Evolutionary conservation across 495 filamentous ascomycete genomes (phyloP).

Genomic region (Xeromyces bisporus): DNA sequence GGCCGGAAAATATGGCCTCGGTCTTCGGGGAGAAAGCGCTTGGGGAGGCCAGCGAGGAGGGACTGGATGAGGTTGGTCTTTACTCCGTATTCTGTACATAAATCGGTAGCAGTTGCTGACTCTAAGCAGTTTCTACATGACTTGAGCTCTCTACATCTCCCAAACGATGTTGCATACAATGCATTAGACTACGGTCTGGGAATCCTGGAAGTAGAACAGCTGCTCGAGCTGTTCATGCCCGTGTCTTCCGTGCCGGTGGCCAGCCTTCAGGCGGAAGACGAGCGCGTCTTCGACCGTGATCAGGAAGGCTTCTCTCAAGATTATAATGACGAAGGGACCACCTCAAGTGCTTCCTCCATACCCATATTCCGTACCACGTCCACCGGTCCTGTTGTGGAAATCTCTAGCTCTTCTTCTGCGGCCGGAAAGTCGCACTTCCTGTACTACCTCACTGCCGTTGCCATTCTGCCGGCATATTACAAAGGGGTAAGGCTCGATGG

Average conservation of each 20-base stretch:
- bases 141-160: slow-evolving; percentile 14
- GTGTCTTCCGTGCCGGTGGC: slow-evolving; percentile 1
- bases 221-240: slow-evolving; percentile 29
- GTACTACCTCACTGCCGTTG: slow-evolving; percentile 45
- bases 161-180: background rate
- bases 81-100: background rate
- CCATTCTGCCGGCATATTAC: slow-evolving; percentile 35
- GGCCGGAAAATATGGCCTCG: slow-evolving; percentile 15
- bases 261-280: too few species aligned
- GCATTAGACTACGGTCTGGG: slow-evolving; percentile 15
- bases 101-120: slow-evolving; percentile 1
- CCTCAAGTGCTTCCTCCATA: too few species aligned
- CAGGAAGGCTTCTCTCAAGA: too few species aligned
- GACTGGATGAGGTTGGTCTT: slow-evolving; percentile 45
- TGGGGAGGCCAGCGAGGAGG: slow-evolving; percentile 43
- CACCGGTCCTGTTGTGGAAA: slow-evolving; percentile 35
- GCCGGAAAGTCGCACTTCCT: slow-evolving; percentile 52
- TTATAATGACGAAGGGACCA: too few species aligned
- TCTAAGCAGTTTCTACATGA: slow-evolving; percentile 29
- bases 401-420: slow-evolving; percentile 35
- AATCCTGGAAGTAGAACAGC: slow-evolving; percentile 29
- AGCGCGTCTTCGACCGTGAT: too few species aligned
- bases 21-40: slow-evolving; percentile 45
- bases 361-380: slow-evolving; percentile 6
- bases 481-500: slow-evolving; percentile 21